Conservation (phyloP, 768 basidiomycete genomes). For the Termitomyces sp. region DNA sequence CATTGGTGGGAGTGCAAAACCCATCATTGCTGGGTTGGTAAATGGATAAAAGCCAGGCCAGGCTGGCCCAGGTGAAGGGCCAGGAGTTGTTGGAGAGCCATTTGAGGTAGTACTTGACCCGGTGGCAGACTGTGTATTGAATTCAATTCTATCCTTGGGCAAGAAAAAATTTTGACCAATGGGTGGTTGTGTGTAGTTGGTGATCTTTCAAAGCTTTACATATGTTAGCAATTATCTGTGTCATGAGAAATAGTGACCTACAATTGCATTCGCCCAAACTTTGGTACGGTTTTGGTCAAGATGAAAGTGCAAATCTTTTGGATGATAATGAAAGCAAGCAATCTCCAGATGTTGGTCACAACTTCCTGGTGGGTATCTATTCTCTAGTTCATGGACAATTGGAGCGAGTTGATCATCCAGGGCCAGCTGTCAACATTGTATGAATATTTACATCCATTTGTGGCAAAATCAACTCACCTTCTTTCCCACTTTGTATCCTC, state of each 20-base stretch:
- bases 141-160: no score
- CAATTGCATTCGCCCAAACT: slow-evolving; percentile 3
- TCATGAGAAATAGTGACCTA: background rate
- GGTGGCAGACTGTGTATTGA: no score
- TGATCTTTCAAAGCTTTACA: no score
- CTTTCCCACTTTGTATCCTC: slow-evolving; percentile 2
- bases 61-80: no score
- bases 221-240: no score
- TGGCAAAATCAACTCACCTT: slow-evolving; percentile 2
- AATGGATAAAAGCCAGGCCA: no score
- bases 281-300: background rate
- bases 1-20: no score
- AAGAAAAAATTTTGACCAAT: no score
- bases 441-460: background rate
- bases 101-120: no score
- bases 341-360: background rate
- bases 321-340: background rate
- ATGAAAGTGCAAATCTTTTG: slow-evolving; percentile 3
- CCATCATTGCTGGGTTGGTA: no score
- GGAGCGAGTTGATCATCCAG: slow-evolving; percentile 1
- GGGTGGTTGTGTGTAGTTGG: no score
- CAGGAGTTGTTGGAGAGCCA: no score
- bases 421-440: background rate
- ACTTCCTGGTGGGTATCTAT: background rate
- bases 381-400: background rate